Base-by-base conservation (phyloP, 169 alveolate species). In the Plasmodium cynomolgi region DNA sequence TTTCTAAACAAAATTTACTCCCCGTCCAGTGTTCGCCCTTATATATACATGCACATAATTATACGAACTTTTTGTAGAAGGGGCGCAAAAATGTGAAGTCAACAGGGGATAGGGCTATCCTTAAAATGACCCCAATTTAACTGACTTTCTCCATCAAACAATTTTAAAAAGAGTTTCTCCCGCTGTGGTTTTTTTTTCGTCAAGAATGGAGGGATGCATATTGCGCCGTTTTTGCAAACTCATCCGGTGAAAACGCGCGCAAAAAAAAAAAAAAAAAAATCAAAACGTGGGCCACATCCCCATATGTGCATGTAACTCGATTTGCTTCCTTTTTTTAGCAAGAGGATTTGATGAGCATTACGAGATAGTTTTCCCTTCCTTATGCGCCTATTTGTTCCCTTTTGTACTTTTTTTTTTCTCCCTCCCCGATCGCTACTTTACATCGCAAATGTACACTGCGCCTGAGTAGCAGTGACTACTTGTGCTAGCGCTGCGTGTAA, bases 231-330 rank as follows among this genome's bases (percentile, higher is more conserved):
- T 68, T 68, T 68, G 77, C 31, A 68, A 68, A 68, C 37, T 20
- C 77, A 68, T 6, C 37, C 77, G 13, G 29, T 75, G 83, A 33
- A 75, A 75, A 75, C 9, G 83, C 26, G 15, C 26, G 4, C 1
- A 74, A 74, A 74, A 74, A 29, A 29, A 74, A 74, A 74, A 74
- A 74, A 74, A 74, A 23, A 15, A 74, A 74, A 72, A 9, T 33
- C 83, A 62, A 20, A 20, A 68, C 77, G 31, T 68, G 41, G 77
- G 77, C 31, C n/a, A 68, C n/a, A 68, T 29, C 6, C 77, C 37
- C 31, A 68, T 68, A 68, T 68, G 77, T 29, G 41, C 77, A 68
- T 68, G 7, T 68, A 68, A 0, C n/a, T 68, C 17, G 7, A 68
- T n/a, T 17, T 62, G 11, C 33, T 62, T 62, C 34, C 75, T 26